These are phyloP conservation scores for Onygenales sp. DNA, from an alignment of 2,329 filamentous ascomycete species.

Conservation along the genomic window DNA sequence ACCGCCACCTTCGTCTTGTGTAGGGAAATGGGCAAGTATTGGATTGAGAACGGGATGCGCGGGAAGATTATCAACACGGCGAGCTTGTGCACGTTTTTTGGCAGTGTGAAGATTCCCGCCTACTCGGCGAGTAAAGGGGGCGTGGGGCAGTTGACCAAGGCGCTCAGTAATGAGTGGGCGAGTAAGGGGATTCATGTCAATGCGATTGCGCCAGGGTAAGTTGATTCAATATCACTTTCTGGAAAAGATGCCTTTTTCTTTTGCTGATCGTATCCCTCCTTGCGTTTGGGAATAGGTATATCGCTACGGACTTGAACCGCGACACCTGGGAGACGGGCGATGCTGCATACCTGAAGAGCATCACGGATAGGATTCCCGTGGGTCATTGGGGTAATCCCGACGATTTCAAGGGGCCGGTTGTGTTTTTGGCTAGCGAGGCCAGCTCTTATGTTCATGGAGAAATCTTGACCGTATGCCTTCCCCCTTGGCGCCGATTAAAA, in stretches of 20 bases:
- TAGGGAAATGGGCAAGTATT: constrained; percentile 68
- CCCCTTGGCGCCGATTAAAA: not conserved
- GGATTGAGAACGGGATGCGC: constrained; percentile 54
- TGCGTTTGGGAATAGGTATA: constrained; percentile 37
- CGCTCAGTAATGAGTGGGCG: constrained; percentile 77
- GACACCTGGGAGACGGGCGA: not conserved
- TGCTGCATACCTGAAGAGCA: constrained; percentile 3
- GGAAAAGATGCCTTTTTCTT: not conserved
- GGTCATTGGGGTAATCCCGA: constrained; percentile 11
- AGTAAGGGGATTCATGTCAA: constrained; percentile 70
- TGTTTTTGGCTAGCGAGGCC: constrained; percentile 12
- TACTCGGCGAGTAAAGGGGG: constrained; percentile 82
- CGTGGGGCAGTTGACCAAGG: constrained; percentile 75
- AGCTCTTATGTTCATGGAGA: constrained; percentile 35
- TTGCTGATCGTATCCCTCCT: not conserved
- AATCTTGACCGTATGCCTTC: constrained; percentile 27
- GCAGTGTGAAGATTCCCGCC: constrained; percentile 76
- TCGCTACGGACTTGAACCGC: constrained; percentile 8
- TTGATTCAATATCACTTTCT: not conserved
- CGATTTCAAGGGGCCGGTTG: constrained; percentile 9
- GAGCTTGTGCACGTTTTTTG: constrained; percentile 72
- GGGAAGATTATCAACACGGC: constrained; percentile 75
- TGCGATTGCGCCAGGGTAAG: constrained; percentile 76
- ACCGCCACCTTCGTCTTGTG: constrained; percentile 68
- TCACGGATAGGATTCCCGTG: constrained; percentile 7